Percentiles rank a stretch among this genome's conserved stretches.
phyloP scores from a whole-genome alignment of 495 filamentous ascomycete species.

The Podospora australis region DNA sequence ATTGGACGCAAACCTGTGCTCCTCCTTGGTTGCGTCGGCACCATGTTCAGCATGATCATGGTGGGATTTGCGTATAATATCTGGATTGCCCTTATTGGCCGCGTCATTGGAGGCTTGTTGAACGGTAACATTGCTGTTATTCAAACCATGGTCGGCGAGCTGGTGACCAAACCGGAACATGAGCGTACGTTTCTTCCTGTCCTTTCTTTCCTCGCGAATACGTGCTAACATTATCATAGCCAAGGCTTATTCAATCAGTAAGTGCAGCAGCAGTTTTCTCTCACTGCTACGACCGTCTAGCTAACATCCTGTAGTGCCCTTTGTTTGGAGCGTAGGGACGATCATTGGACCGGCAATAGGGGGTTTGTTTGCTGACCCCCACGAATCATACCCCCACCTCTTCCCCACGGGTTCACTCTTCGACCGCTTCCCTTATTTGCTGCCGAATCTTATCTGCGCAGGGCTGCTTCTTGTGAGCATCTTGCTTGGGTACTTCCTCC shows the following conservation, averaged over 20 bases:
- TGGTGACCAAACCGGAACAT: slow-evolving; percentile 72
- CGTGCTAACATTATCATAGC: slow-evolving; percentile 53
- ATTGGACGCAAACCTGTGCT: slow-evolving; percentile 81
- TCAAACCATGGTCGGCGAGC: slow-evolving; percentile 85
- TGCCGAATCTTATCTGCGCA: slow-evolving; percentile 75
- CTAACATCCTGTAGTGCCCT: slow-evolving; percentile 51
- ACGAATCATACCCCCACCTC: slow-evolving; percentile 57
- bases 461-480: slow-evolving; percentile 66
- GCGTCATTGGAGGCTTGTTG: slow-evolving; percentile 70
- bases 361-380: slow-evolving; percentile 68
- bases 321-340: slow-evolving; percentile 81
- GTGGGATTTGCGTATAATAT: slow-evolving; percentile 79
- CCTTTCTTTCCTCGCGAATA: slow-evolving; percentile 15
- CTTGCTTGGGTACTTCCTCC: slow-evolving; percentile 60
- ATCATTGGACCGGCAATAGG: slow-evolving; percentile 79
- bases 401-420: slow-evolving; percentile 62
- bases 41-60: slow-evolving; percentile 68
- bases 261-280: not conserved
- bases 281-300: slow-evolving; percentile 13
- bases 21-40: slow-evolving; percentile 71
- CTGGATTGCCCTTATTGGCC: slow-evolving; percentile 66
- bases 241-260: slow-evolving; percentile 63
- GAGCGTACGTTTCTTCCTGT: slow-evolving; percentile 55
- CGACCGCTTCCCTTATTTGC: slow-evolving; percentile 70
- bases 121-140: slow-evolving; percentile 89